Base-by-base conservation (phyloP, 768 basidiomycete species). In the Phlegmacium glaucopus region DNA sequence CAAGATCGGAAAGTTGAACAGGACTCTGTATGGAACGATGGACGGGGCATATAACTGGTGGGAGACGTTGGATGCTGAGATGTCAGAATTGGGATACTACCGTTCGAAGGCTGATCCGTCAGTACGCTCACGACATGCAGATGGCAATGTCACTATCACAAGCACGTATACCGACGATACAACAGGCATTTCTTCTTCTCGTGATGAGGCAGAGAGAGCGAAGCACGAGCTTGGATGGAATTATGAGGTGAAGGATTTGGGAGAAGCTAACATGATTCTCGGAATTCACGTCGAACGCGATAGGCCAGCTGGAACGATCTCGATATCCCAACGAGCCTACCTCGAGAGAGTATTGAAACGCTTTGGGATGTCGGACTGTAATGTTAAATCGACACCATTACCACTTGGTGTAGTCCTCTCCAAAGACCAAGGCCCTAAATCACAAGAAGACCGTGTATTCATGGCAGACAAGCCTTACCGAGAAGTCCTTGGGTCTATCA, bases 61-160 rank as follows among this genome's bases (percentile, higher is more conserved):
- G n/a, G n/a, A n/a, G n/a, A n/a, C n/a, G n/a, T n/a, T n/a, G n/a
- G n/a, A n/a, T n/a, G n/a, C n/a, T n/a, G n/a, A n/a, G n/a, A n/a
- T n/a, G n/a, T n/a, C n/a, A n/a, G n/a, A n/a, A n/a, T 1, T 43
- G 58, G 30, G 30, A 32, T 32, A 32, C 30, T 32, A 32, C 30
- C 8, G 30, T 8, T 32, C 30, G 13, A 32, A 32, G 30, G 30
- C 30, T 13, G 13, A 32, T 13, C 30, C 30, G 13, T 32, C 9
- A 8, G 13, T 32, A 32, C 30, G 13, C 30, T 32, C 30, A 32
- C 30, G 13, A 32, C 8, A 8, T 8, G 13, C 13, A 32, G 30
- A 32, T 13, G 13, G 13, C 30, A 32, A 32, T 32, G 8, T 32
- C 13, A 13, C 8, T 13, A 32, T 32, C 9, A 32, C 8, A 8